Evolutionary conservation across 2,329 filamentous ascomycete species (phyloP).

Genomic region (Ceratocystis smalleyi): DNA sequence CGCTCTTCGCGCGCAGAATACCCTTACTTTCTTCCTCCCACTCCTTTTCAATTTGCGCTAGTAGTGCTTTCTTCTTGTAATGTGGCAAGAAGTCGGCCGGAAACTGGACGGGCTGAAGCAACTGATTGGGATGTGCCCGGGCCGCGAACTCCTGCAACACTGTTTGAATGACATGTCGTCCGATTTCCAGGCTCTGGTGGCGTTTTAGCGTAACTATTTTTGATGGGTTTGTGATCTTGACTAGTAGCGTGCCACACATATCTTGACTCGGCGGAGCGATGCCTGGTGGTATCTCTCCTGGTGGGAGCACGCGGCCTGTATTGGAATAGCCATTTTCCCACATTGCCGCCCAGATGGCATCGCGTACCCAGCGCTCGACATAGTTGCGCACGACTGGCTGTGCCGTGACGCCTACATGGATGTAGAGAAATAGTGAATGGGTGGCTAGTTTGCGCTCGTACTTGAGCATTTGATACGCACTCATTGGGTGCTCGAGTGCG

Average conservation of each 20-base stretch:
- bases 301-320: constrained; percentile 12
- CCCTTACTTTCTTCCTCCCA: not conserved
- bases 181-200: constrained; percentile 4
- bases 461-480: constrained; percentile 15
- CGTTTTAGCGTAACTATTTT: constrained; percentile 3
- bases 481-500: constrained; percentile 12
- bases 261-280: not conserved
- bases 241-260: constrained; percentile 13
- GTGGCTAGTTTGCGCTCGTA: constrained; percentile 15
- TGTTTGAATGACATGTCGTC: constrained; percentile 6
- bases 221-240: constrained; percentile 11
- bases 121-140: not conserved
- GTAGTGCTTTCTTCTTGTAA: constrained; percentile 11
- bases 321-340: constrained; percentile 13
- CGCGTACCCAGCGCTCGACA: constrained; percentile 16
- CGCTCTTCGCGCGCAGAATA: not conserved
- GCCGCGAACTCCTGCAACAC: not conserved
- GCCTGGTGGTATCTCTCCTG: not conserved
- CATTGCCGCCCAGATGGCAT: constrained; percentile 14
- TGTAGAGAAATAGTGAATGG: constrained; percentile 16
- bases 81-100: constrained; percentile 12
- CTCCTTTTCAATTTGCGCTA: constrained; percentile 6
- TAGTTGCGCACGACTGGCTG: constrained; percentile 16
- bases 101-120: constrained; percentile 10
- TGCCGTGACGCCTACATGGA: constrained; percentile 11